These are phyloP conservation scores for Rubia tinctorum DNA, from an alignment of 305 asterid genomes.

Conservation along the genomic window DNA sequence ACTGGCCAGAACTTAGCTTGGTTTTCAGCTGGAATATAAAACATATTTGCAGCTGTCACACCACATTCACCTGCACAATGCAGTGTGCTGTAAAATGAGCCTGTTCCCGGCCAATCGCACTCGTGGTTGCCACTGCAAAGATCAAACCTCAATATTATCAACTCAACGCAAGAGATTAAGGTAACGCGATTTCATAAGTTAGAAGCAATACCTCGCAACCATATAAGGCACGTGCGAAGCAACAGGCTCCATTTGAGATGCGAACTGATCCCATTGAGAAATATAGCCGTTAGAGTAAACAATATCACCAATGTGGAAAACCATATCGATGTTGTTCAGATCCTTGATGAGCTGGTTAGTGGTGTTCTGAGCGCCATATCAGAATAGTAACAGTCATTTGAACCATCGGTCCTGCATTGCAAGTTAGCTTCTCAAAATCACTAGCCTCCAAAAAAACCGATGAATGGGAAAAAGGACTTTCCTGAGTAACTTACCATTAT, in stretches of 20 bases:
- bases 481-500: not conserved
- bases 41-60: constrained; percentile 75
- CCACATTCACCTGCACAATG: constrained; percentile 99
- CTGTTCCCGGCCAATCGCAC: constrained; percentile 95
- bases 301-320: constrained; percentile 92
- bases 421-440: not conserved
- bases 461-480: not conserved
- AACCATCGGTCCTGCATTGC: constrained; percentile 76
- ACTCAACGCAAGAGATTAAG: too few species aligned
- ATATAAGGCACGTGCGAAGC: constrained; percentile 92
- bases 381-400: constrained; percentile 78
- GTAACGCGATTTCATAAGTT: not conserved
- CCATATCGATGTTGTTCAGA: constrained; percentile 70
- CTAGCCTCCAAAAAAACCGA: not conserved
- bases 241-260: constrained; percentile 86
- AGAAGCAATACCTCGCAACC: constrained; percentile 65
- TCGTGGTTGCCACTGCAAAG: constrained; percentile 91
- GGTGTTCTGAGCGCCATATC: constrained; percentile 80
- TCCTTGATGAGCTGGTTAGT: constrained; percentile 73
- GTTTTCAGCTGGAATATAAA: constrained; percentile 84
- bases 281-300: constrained; percentile 86
- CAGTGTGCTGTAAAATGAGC: constrained; percentile 71
- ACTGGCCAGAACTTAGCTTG: constrained; percentile 85
- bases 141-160: too few species aligned
- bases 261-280: constrained; percentile 98